phyloP scores from a whole-genome alignment of 169 alveolate genomes.

The Plasmodium gallinaceum region DNA sequence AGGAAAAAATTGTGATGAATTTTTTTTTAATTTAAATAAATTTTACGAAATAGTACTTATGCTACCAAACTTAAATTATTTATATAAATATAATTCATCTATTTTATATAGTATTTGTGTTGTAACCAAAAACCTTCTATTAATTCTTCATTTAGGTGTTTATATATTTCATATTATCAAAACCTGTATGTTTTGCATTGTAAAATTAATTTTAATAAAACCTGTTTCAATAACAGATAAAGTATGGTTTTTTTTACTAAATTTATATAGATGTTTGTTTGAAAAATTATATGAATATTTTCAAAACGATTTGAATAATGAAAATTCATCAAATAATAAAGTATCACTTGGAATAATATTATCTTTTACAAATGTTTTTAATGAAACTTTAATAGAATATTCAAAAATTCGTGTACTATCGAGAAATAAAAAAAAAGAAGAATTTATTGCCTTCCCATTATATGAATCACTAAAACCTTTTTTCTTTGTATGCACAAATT shows the following conservation, averaged over 20 bases:
- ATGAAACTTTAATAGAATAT: constrained; percentile 49
- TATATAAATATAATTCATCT: constrained; percentile 54
- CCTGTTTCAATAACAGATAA: constrained; percentile 45
- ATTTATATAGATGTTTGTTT: constrained; percentile 31
- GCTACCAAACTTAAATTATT: constrained; percentile 36
- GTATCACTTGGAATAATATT: constrained; percentile 20
- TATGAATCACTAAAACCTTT: constrained; percentile 71
- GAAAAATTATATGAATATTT: constrained; percentile 45
- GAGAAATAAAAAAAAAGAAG: constrained; percentile 74
- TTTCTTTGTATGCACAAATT: constrained; percentile 19
- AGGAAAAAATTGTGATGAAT: constrained; percentile 29
- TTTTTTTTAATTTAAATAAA: constrained; percentile 54
- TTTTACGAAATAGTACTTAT: constrained; percentile 35
- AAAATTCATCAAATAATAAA: not conserved
- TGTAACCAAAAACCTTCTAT: constrained; percentile 36
- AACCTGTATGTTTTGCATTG: constrained; percentile 35
- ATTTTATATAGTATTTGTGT: constrained; percentile 45
- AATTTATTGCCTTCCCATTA: constrained; percentile 68
- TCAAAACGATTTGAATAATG: constrained; percentile 7
- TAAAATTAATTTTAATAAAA: constrained; percentile 38
- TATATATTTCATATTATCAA: constrained; percentile 44
- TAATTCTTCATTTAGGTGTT: constrained; percentile 15
- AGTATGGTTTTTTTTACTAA: constrained; percentile 49
- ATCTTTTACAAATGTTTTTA: constrained; percentile 37
- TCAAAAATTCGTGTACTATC: constrained; percentile 37